Evolutionary conservation across 495 filamentous ascomycete species (phyloP).

Genomic region (Immersiella caudata): DNA sequence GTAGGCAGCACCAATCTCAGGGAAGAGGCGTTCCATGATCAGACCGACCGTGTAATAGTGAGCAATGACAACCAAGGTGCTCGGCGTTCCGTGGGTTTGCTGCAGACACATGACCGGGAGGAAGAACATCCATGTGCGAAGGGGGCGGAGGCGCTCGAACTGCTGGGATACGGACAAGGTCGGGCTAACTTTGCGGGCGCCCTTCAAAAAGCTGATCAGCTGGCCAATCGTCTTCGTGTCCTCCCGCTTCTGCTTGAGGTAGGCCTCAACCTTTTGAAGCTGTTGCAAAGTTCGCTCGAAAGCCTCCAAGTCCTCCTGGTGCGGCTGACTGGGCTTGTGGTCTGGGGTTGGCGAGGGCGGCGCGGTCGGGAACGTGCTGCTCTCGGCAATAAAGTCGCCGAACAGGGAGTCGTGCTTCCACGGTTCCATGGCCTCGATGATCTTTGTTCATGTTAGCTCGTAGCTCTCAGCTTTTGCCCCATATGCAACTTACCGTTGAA

Average conservation of each 20-base stretch:
- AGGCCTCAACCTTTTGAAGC: slow-evolving; percentile 70
- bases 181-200: slow-evolving; percentile 72
- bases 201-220: slow-evolving; percentile 78
- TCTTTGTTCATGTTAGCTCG: slow-evolving; percentile 51
- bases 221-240: slow-evolving; percentile 75
- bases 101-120: slow-evolving; percentile 73
- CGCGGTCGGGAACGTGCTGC: slow-evolving; percentile 65
- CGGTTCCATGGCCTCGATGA: slow-evolving; percentile 87
- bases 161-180: slow-evolving; percentile 75
- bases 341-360: slow-evolving; percentile 62
- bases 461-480: slow-evolving; percentile 4
- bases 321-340: slow-evolving; percentile 57
- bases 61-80: slow-evolving; percentile 77
- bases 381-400: slow-evolving; percentile 78
- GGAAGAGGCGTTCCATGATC: slow-evolving; percentile 85
- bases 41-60: slow-evolving; percentile 90
- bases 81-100: slow-evolving; percentile 59
- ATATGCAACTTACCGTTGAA: slow-evolving; percentile 64
- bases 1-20: slow-evolving; percentile 85
- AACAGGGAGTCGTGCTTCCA: slow-evolving; percentile 92
- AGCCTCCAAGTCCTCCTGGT: slow-evolving; percentile 69
- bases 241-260: slow-evolving; percentile 71
- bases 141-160: slow-evolving; percentile 82
- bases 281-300: slow-evolving; percentile 66
- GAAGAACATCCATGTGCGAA: slow-evolving; percentile 95